Percentiles rank a stretch among this genome's conserved stretches.
Evolutionary conservation across 495 filamentous ascomycete genomes (phyloP).

Genomic region (Podospora australis): DNA sequence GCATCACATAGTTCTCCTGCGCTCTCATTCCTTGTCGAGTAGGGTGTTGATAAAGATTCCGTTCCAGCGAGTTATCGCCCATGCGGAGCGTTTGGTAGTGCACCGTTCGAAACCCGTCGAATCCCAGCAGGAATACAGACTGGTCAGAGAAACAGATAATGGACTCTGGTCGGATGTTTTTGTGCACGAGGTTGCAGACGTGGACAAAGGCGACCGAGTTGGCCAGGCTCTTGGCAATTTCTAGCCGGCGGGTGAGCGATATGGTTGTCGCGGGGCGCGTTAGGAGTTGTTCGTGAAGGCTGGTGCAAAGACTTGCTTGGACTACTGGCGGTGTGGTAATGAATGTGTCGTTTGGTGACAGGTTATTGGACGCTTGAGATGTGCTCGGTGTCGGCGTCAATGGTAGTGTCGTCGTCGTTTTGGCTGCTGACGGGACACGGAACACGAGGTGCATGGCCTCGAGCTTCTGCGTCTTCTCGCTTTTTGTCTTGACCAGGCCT

Average conservation of each 20-base stretch:
- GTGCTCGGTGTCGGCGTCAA: too few species aligned
- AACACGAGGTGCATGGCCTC: slow-evolving; percentile 18
- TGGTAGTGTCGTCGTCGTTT: too few species aligned
- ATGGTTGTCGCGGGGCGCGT: neutral
- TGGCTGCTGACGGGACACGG: slow-evolving; percentile 9
- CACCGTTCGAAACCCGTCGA: slow-evolving; percentile 41
- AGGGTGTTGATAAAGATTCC: slow-evolving; percentile 52
- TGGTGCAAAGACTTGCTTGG: neutral
- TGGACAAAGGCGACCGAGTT: slow-evolving; percentile 43
- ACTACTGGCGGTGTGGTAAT: neutral
- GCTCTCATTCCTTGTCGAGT: slow-evolving; percentile 36
- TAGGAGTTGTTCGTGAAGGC: slow-evolving; percentile 2
- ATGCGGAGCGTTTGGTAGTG: neutral
- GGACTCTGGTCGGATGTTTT: slow-evolving; percentile 51
- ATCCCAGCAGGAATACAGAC: slow-evolving; percentile 42
- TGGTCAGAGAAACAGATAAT: slow-evolving; percentile 34
- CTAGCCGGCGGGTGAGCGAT: neutral
- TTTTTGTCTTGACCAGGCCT: slow-evolving; percentile 29
- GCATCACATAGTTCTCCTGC: slow-evolving; percentile 42
- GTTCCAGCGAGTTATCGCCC: slow-evolving; percentile 39
- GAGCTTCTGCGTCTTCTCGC: neutral
- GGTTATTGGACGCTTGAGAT: too few species aligned
- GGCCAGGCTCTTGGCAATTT: neutral
- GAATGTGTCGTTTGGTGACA: too few species aligned
- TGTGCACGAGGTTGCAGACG: slow-evolving; percentile 48